Percentiles rank a stretch among this genome's conserved stretches.
These are phyloP conservation scores for Phenoliferia sp. DNA, from an alignment of 1,284 basidiomycete species.

Conservation along the genomic window DNA sequence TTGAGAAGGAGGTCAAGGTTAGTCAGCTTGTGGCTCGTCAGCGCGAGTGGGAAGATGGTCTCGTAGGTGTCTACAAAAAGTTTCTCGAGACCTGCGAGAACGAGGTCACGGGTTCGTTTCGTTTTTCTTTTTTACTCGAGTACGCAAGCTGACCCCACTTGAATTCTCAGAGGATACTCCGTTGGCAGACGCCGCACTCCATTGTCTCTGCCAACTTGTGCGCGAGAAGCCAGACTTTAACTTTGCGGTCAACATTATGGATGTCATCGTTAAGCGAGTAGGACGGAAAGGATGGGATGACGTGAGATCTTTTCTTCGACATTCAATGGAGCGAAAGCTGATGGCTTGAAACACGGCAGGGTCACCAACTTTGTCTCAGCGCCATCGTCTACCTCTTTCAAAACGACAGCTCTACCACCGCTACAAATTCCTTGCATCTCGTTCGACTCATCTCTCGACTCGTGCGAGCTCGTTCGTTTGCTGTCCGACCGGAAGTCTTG, in stretches of 20 bases:
- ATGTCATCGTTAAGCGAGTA: conserved; percentile 73
- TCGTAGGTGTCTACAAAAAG: conserved; percentile 81
- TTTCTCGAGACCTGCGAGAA: conserved; percentile 80
- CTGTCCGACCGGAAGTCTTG: conserved; percentile 83
- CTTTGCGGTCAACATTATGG: conserved; percentile 89
- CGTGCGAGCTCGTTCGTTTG: conserved; percentile 89
- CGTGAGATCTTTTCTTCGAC: conserved; percentile 50
- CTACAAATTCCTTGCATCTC: conserved; percentile 68
- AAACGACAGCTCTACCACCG: conserved; percentile 59
- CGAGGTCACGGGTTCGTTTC: conserved; percentile 71
- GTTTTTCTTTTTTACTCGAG: conserved; percentile 5
- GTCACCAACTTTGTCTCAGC: conserved; percentile 64
- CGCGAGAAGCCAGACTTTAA: conserved; percentile 91
- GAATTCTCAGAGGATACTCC: conserved; percentile 59
- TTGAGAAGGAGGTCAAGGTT: conserved; percentile 88
- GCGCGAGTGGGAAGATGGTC: conserved; percentile 94
- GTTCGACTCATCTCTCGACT: conserved; percentile 90
- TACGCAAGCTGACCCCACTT: background rate
- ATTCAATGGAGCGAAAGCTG: too few species aligned
- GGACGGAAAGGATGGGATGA: conserved; percentile 83
- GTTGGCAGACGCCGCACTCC: conserved; percentile 66
- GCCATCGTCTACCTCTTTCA: conserved; percentile 76
- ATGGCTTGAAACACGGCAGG: too few species aligned
- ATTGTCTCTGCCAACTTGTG: conserved; percentile 81
- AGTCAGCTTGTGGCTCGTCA: conserved; percentile 85